Evolutionary conservation across 1,284 basidiomycete genomes (phyloP).

Genomic region (Leccinum solheimii): DNA sequence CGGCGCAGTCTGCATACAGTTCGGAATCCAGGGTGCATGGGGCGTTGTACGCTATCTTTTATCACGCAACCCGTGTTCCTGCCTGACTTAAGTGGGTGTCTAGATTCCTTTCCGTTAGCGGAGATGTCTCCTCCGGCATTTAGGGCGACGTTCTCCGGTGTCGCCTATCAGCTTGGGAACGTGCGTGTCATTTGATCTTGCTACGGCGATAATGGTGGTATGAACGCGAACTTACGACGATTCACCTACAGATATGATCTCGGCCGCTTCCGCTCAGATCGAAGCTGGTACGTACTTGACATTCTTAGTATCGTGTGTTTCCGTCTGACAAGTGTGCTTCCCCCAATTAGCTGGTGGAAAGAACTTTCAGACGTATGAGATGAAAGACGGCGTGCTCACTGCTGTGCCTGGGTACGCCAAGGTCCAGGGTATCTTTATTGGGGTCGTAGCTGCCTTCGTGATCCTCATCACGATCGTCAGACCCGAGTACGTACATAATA

Average conservation of each 20-base stretch:
- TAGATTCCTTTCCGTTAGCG: conserved; percentile 79
- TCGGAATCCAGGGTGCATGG: conserved; percentile 84
- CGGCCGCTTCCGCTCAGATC: conserved; percentile 85
- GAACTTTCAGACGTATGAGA: conserved; percentile 54
- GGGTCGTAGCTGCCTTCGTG: conserved; percentile 62
- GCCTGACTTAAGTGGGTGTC: neutral
- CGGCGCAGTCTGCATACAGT: conserved; percentile 84
- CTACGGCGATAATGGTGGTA: neutral
- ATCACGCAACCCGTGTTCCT: neutral
- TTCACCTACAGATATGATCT: conserved; percentile 67
- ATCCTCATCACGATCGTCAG: conserved; percentile 67
- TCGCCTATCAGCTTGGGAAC: conserved; percentile 84
- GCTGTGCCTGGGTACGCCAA: conserved; percentile 79
- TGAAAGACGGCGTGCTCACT: conserved; percentile 44
- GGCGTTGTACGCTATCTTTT: conserved; percentile 50
- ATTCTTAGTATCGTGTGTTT: conserved; percentile 71
- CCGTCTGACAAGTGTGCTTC: neutral
- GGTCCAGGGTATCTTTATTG: conserved; percentile 87
- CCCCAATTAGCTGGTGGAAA: conserved; percentile 55
- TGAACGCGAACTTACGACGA: neutral
- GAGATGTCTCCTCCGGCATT: conserved; percentile 93
- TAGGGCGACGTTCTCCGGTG: conserved; percentile 87
- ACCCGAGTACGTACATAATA: conserved; percentile 57
- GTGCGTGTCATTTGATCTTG: conserved; percentile 33
- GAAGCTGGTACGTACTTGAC: conserved; percentile 87